Conservation (phyloP, 1,284 basidiomycete genomes). For the Xanthoconium separans region DNA sequence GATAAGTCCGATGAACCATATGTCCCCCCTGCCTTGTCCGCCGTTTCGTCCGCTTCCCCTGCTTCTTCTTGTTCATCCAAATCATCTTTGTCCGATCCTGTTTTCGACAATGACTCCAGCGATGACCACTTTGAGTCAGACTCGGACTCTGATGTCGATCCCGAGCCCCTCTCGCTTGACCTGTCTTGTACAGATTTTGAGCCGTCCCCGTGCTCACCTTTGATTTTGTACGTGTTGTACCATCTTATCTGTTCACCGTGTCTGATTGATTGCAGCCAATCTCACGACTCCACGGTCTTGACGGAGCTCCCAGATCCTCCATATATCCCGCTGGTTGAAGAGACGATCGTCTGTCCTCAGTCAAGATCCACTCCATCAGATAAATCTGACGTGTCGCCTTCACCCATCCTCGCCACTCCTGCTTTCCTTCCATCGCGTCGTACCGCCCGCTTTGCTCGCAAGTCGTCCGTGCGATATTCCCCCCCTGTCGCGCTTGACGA, state of each 20-base stretch:
- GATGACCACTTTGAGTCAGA: constrained; percentile 28
- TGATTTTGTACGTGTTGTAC: constrained; percentile 25
- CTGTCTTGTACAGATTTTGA: constrained; percentile 14
- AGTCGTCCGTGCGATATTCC: constrained; percentile 2
- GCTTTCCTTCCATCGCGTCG: constrained; percentile 6
- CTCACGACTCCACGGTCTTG: constrained; percentile 5
- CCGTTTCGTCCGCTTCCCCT: constrained; percentile 28
- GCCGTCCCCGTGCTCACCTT: constrained; percentile 10
- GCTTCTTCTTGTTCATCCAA: constrained; percentile 20
- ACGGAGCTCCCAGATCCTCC: constrained; percentile 9
- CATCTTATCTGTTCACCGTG: neutral
- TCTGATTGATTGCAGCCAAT: constrained; percentile 25
- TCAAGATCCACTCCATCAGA: constrained; percentile 1
- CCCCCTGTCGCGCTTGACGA: constrained; percentile 4
- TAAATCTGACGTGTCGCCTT: neutral
- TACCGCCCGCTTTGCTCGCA: constrained; percentile 14
- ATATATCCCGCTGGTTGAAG: constrained; percentile 13
- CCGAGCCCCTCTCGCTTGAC: constrained; percentile 18
- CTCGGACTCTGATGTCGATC: constrained; percentile 30
- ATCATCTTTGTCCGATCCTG: constrained; percentile 22
- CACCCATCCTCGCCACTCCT: neutral
- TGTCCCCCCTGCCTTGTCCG: constrained; percentile 26
- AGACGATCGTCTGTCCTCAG: constrained; percentile 1
- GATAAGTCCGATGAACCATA: constrained; percentile 32
- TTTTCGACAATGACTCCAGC: constrained; percentile 21